Conservation (phyloP, 805 yeast genomes). For the Saccharomycopsis sp. region DNA sequence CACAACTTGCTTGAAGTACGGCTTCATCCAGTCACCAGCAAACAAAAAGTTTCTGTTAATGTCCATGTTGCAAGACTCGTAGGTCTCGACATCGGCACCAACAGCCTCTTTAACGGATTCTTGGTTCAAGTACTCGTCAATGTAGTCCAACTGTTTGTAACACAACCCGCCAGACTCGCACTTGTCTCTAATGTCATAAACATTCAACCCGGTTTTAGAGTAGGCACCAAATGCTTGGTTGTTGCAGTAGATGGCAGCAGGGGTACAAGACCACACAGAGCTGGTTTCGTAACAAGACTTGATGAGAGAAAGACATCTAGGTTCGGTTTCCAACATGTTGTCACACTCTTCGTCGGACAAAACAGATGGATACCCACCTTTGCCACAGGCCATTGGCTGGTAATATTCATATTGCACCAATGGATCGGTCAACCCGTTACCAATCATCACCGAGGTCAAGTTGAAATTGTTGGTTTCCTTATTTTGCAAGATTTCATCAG, state of each 20-base stretch:
- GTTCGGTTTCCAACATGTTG: constrained; percentile 54
- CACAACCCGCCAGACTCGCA: constrained; percentile 66
- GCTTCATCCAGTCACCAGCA: constrained; percentile 90
- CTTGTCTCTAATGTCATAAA: constrained; percentile 75
- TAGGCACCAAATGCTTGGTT: constrained; percentile 77
- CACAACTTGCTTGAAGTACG: constrained; percentile 69
- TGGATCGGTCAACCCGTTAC: constrained; percentile 87
- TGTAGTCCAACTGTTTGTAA: constrained; percentile 64
- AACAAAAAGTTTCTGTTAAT: constrained; percentile 74
- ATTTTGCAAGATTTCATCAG: constrained; percentile 66
- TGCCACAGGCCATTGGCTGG: constrained; percentile 93
- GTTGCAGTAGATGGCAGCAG: constrained; percentile 87
- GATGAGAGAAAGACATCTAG: constrained; percentile 70
- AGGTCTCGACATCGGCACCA: constrained; percentile 83
- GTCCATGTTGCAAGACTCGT: constrained; percentile 70
- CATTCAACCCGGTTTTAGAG: constrained; percentile 80
- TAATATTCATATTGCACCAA: constrained; percentile 68
- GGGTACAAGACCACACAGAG: constrained; percentile 79
- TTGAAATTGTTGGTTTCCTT: constrained; percentile 46
- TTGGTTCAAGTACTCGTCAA: constrained; percentile 71
- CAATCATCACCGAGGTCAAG: constrained; percentile 72
- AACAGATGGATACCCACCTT: constrained; percentile 74
- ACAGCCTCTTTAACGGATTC: constrained; percentile 70
- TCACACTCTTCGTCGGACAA: constrained; percentile 73
- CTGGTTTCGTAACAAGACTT: constrained; percentile 69